Base-by-base conservation (phyloP, 208 protist genomes). In the Leishmania tropica region DNA sequence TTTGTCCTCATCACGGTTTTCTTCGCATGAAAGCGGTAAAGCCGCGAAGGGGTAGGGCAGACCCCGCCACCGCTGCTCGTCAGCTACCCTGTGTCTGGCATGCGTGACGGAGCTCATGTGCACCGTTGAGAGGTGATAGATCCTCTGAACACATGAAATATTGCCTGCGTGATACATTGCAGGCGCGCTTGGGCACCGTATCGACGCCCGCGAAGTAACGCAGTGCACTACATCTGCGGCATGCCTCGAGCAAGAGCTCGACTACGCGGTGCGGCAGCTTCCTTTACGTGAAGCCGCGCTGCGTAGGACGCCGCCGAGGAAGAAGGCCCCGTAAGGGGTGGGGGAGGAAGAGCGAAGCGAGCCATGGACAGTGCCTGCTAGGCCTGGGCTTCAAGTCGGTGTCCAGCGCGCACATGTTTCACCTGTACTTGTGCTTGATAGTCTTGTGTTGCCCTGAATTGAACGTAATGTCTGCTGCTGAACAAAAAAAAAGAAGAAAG, bases 101-200 rank as follows among this genome's bases (percentile, higher is more conserved):
- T 53, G 56, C 17, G 62, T 17, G 62, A 48, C 83, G 53, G 78
- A 81, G 53, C 73, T 90, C 8, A 90, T 90, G 84, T 87, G 86
- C 76, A 78, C 47, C 0, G 89, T 84, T 7, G 84, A 92, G 68
- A 87, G 84, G 84, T 92, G 86, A 81, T 84, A 90, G 67, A 78
- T 92, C n/a, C 58, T 85, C 6, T 90, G 86, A 75, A 17, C 80
- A 64, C 65, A 40, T 15, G 68, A 81, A 47, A 62, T 74, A 81
- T 15, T 21, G 76, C 67, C 51, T 53, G 17, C 76, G 24, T 24
- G 3, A 17, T 68, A 4, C 62, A 13, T 2, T 40, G 31, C 62
- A 17, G 62, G 62, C 60, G 15, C 10, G 31, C 62, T 62, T 31
- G 56, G 28, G 6, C 51, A 6, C 51, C 51, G 13, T 17, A 21